These are phyloP conservation scores for Dendrothele bispora DNA, from an alignment of 768 basidiomycete species.

Conservation along the genomic window DNA sequence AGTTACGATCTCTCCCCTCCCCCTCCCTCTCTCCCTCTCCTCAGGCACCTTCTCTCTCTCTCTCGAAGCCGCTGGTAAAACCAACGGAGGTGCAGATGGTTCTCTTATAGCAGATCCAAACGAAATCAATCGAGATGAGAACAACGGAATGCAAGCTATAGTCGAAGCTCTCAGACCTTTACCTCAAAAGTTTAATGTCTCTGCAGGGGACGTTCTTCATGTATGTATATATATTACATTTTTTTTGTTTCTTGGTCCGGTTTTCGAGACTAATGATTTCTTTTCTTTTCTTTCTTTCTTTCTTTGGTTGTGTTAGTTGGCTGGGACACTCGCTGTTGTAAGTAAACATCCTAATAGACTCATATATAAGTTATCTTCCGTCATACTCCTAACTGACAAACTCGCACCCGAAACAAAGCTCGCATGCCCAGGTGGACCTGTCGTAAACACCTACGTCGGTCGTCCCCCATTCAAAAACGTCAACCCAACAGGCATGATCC, in stretches of 20 bases:
- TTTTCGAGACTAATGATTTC: background rate
- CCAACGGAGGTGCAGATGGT: constrained; percentile 14
- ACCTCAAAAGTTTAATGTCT: constrained; percentile 13
- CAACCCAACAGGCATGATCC: constrained; percentile 10
- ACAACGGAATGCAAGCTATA: constrained; percentile 13
- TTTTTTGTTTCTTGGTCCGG: too few relatives aligned
- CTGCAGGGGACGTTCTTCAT: constrained; percentile 15
- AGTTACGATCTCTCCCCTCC: background rate
- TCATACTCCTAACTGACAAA: too few relatives aligned
- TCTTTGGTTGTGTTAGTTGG: constrained; percentile 9
- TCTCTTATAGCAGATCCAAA: constrained; percentile 9
- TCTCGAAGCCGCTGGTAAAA: background rate
- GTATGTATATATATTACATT: too few relatives aligned
- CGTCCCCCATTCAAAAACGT: constrained; percentile 6
- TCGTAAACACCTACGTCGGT: constrained; percentile 12
- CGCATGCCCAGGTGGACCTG: constrained; percentile 16
- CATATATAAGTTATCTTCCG: too few relatives aligned
- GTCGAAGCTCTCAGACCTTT: constrained; percentile 8
- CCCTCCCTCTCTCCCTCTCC: background rate
- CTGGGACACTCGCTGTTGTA: constrained; percentile 12
- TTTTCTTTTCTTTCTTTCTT: background rate
- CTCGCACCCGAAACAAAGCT: background rate
- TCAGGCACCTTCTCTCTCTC: constrained; percentile 10
- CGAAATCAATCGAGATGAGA: constrained; percentile 11
- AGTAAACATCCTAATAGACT: background rate